A percentile compares a stretch with the other conserved stretches of the same genome.
phyloP scores from a whole-genome alignment of 83 land plant genomes.

The Picea abies region DNA sequence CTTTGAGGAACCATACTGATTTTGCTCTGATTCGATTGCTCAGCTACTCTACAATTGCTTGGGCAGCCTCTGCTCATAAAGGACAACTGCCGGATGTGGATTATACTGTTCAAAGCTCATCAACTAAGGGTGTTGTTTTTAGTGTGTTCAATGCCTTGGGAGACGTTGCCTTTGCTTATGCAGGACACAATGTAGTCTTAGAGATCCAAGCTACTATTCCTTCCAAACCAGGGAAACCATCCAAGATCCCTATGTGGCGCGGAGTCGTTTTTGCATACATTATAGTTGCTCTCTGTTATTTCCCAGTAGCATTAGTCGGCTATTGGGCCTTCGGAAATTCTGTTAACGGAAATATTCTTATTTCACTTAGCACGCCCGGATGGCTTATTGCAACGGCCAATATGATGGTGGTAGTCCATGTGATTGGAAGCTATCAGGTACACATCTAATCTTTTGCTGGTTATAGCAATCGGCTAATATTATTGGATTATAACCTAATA shows the following conservation, averaged over 20 bases:
- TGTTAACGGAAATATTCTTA: constrained; percentile 53
- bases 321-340: too few species aligned
- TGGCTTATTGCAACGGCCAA: constrained; percentile 89
- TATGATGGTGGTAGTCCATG: constrained; percentile 77
- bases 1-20: too few species aligned
- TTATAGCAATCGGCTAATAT: not conserved
- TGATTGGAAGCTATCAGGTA: not conserved
- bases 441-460: constrained; percentile 51
- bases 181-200: constrained; percentile 90
- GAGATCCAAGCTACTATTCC: constrained; percentile 31
- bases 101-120: constrained; percentile 31
- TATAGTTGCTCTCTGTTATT: too few species aligned
- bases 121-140: constrained; percentile 56
- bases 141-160: constrained; percentile 74
- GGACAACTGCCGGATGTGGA: constrained; percentile 47
- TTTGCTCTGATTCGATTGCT: not conserved
- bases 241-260: constrained; percentile 90
- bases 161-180: constrained; percentile 85
- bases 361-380: constrained; percentile 44
- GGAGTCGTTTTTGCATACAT: constrained; percentile 29
- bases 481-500: not conserved
- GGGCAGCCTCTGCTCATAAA: constrained; percentile 70
- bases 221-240: constrained; percentile 77
- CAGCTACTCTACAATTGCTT: constrained; percentile 89
- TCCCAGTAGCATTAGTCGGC: too few species aligned